Conservation (phyloP, 306 rosid genomes). For the Vigna hirtella region DNA sequence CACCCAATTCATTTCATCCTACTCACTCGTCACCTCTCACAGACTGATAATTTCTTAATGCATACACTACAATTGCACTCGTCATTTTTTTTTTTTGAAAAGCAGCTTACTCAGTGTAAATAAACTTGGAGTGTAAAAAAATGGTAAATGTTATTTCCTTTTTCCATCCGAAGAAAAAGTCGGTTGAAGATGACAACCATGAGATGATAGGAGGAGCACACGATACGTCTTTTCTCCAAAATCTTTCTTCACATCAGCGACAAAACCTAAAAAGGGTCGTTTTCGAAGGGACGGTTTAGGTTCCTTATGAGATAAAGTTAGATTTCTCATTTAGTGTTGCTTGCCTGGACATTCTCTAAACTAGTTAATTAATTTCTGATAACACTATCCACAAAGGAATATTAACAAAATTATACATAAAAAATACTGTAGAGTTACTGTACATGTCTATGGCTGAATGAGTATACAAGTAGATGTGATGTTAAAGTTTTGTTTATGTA, state of each 20-base stretch:
- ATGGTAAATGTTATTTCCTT: not conserved
- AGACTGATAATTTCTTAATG: too few relatives aligned
- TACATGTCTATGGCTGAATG: too few relatives aligned
- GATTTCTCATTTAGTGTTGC: slow-evolving; percentile 1
- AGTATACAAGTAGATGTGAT: too few relatives aligned
- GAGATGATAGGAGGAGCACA: slow-evolving; percentile 51
- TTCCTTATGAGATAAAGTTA: slow-evolving; percentile 19
- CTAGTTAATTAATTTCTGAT: not conserved
- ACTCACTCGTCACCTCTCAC: not conserved
- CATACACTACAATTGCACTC: not conserved
- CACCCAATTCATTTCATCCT: not conserved
- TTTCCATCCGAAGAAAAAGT: not conserved
- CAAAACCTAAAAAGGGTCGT: slow-evolving; percentile 47
- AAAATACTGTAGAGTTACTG: too few relatives aligned
- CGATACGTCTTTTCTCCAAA: slow-evolving; percentile 44
- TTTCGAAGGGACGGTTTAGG: slow-evolving; percentile 41
- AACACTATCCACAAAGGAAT: not conserved
- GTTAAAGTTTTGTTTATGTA: too few relatives aligned
- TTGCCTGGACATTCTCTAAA: not conserved
- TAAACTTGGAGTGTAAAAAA: not conserved
- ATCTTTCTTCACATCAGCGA: slow-evolving; percentile 42
- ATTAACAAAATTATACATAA: not conserved
- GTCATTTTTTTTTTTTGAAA: not conserved
- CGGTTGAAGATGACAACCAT: slow-evolving; percentile 26
- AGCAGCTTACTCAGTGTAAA: not conserved